A percentile compares a stretch with the other conserved stretches of the same genome.
Conservation (phyloP, 2,329 filamentous ascomycete species). For the Alternaria solani region DNA sequence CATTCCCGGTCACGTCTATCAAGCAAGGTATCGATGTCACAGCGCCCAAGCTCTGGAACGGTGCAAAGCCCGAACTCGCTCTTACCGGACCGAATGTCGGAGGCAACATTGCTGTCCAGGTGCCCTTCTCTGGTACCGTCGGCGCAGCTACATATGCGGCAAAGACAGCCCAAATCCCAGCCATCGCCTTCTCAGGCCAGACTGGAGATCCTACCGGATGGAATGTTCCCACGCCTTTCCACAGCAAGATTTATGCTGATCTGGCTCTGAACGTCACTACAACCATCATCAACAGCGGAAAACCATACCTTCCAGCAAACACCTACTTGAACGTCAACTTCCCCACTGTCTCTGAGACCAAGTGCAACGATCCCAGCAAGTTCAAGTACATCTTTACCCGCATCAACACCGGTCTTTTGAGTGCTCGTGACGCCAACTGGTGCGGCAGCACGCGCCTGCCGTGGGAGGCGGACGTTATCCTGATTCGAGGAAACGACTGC, state of each 20-base stretch:
- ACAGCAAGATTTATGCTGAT: slow-evolving; percentile 69
- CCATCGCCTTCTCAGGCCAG: slow-evolving; percentile 72
- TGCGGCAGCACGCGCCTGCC: slow-evolving; percentile 66
- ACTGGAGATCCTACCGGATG: slow-evolving; percentile 62
- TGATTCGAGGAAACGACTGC: slow-evolving; percentile 59
- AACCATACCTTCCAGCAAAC: slow-evolving; percentile 68
- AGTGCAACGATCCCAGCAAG: slow-evolving; percentile 61
- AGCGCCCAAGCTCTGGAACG: slow-evolving; percentile 63
- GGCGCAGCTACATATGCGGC: slow-evolving; percentile 69
- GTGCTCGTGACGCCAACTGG: slow-evolving; percentile 61
- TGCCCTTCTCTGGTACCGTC: slow-evolving; percentile 72
- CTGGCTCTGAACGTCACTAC: slow-evolving; percentile 67
- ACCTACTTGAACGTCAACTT: slow-evolving; percentile 76
- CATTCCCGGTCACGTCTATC: slow-evolving; percentile 70
- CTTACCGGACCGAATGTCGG: slow-evolving; percentile 70
- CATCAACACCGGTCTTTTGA: slow-evolving; percentile 59
- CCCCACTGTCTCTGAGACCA: slow-evolving; percentile 58
- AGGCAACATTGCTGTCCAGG: slow-evolving; percentile 65
- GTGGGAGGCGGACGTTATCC: slow-evolving; percentile 64
- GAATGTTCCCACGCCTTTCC: slow-evolving; percentile 59
- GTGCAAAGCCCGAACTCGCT: slow-evolving; percentile 65
- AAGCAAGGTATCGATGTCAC: slow-evolving; percentile 68
- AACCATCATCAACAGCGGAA: slow-evolving; percentile 62
- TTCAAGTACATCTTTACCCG: slow-evolving; percentile 72
- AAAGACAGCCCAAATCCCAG: slow-evolving; percentile 63